Evolutionary conservation across 257 asterid genomes (phyloP), one percentile per base, ranked within the genome.

Genomic region (Thymus mandschuricus): DNA sequence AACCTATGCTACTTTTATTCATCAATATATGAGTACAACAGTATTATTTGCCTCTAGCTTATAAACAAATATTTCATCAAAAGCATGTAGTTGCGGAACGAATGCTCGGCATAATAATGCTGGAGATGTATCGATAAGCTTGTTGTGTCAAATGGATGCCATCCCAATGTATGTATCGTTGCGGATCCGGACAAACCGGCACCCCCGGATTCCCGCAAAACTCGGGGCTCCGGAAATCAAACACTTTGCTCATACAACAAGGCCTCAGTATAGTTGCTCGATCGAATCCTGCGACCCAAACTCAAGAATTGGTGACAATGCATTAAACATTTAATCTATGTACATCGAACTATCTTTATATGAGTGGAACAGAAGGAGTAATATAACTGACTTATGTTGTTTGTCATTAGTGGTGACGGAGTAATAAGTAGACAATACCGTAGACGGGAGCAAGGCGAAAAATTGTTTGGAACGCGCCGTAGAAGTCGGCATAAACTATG

Each of bases 61-160:
- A 34, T 3, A 3, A 1, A 34, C 4, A 34, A 1, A 34, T 34
- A 34, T 34, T 34, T 34, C 38, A 34, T 34, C 38, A 34, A 34
- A 34, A 59, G 30, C 46, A 59, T 12, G 10, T 59, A 11, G 34
- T 34, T 1, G 6, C 15, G 28, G 66, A 8, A 7, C n/a, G 12
- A 38, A 60, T 38, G 3, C 8, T n/a, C 0, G 49, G 34, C 13
- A 60, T 15, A 38, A 60, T 10, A n/a, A 38, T 3, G 0, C 8
- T n/a, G 6, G 66, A 8, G 12, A 60, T 60, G 3, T 11, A 10
- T 5, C 30, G 46, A 30, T 74, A 60, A 1, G 78, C 64, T 10
- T 55, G 66, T 45, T 83, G 81, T 3, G 87, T 80, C 8, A 71
- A 70, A 58, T 80, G 85, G 1, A 80, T 0, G 4, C 87, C 87